phyloP scores from a whole-genome alignment of 306 rosid genomes.

The Citrullus mucosospermus region DNA sequence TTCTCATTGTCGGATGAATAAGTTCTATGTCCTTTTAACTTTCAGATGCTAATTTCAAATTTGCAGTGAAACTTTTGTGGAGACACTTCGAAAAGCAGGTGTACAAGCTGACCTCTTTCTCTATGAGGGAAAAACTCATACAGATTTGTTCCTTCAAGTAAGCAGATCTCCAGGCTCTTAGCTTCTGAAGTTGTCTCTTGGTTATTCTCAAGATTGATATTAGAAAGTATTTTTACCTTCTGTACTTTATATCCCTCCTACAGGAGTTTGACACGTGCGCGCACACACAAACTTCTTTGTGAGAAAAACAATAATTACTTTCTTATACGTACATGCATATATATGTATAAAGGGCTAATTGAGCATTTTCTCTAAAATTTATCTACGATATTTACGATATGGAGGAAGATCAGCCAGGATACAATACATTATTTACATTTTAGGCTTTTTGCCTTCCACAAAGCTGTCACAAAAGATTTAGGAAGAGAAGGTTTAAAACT shows the following conservation, averaged over 20 bases:
- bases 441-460: neutral
- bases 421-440: neutral
- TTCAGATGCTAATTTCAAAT: slow-evolving; percentile 10
- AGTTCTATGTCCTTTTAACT: neutral
- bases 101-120: slow-evolving; percentile 53
- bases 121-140: slow-evolving; percentile 79
- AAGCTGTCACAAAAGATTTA: neutral
- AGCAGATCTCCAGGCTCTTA: slow-evolving; percentile 7
- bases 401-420: neutral
- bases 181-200: neutral
- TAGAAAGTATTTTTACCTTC: neutral
- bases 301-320: neutral
- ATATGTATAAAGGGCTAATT: neutral
- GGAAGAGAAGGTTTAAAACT: neutral
- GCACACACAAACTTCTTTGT: neutral
- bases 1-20: neutral
- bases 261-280: neutral
- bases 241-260: neutral
- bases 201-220: neutral
- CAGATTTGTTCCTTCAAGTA: slow-evolving; percentile 94
- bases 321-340: neutral
- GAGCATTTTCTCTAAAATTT: neutral
- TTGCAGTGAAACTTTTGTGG: slow-evolving; percentile 54
- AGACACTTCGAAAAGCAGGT: slow-evolving; percentile 52
- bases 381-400: neutral